These are phyloP conservation scores for Barbarea vulgaris DNA, from an alignment of 345 rosid species.

Conservation along the genomic window DNA sequence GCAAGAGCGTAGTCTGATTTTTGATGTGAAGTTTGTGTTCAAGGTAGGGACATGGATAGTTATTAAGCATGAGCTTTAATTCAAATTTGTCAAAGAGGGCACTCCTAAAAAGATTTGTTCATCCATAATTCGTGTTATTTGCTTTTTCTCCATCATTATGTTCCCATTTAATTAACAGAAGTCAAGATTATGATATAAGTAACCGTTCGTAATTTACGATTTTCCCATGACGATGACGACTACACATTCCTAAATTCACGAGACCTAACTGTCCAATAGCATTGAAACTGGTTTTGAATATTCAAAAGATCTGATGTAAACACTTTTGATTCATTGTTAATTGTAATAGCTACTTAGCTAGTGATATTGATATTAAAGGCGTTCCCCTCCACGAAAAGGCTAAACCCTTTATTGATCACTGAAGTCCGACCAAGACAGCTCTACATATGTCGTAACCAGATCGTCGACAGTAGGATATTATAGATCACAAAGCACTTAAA, in stretches of 20 bases:
- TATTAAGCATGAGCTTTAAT: constrained; percentile 41
- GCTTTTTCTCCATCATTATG: constrained; percentile 32
- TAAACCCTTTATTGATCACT: constrained; percentile 28
- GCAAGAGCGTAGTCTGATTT: constrained; percentile 3
- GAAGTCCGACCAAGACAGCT: constrained; percentile 43
- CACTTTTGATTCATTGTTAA: neutral
- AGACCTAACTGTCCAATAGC: neutral
- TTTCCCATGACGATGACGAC: neutral
- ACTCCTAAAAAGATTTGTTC: constrained; percentile 35
- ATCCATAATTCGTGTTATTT: constrained; percentile 23
- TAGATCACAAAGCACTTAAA: constrained; percentile 9
- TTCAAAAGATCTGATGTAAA: neutral
- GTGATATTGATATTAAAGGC: neutral
- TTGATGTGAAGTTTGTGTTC: constrained; percentile 17
- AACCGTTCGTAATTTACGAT: neutral
- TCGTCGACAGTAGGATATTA: constrained; percentile 22
- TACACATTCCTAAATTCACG: neutral
- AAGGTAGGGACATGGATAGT: constrained; percentile 35
- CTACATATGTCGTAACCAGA: constrained; percentile 33
- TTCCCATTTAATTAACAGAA: constrained; percentile 8
- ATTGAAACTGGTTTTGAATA: neutral
- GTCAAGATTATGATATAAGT: constrained; percentile 6
- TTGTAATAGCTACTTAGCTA: neutral
- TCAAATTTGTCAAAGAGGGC: constrained; percentile 32
- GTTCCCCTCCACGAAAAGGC: neutral